These are phyloP conservation scores for Sporothrix luriei DNA, from an alignment of 2,329 filamentous ascomycete species.

Conservation along the genomic window DNA sequence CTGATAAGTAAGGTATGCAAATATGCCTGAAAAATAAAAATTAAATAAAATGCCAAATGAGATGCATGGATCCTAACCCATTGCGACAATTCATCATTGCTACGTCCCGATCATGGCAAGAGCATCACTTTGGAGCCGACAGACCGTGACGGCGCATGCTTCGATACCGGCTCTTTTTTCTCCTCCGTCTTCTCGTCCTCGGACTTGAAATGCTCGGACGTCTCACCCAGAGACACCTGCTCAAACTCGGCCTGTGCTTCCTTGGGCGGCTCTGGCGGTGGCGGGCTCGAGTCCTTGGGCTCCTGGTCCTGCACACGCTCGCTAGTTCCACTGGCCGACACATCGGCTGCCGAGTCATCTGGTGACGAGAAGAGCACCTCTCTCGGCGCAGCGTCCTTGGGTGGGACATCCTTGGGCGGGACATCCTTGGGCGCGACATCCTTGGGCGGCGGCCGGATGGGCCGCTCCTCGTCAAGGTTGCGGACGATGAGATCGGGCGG, in stretches of 20 bases:
- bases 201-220: background rate
- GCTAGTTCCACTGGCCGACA: background rate
- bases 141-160: slow-evolving; percentile 12
- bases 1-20: slow-evolving; percentile 1
- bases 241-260: background rate
- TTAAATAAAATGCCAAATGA: no score
- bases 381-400: background rate
- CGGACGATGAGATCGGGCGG: slow-evolving; percentile 32
- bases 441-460: slow-evolving; percentile 3
- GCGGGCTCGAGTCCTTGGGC: background rate
- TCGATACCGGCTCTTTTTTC: background rate
- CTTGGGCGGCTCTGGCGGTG: background rate
- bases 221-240: slow-evolving; percentile 1
- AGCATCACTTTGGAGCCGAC: slow-evolving; percentile 33
- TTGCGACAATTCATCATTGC: background rate
- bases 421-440: background rate
- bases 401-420: background rate
- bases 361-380: slow-evolving; percentile 16
- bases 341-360: background rate
- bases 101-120: slow-evolving; percentile 22
- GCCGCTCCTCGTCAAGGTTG: slow-evolving; percentile 34
- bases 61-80: no score
- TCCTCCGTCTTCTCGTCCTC: background rate
- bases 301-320: background rate
- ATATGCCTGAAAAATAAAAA: slow-evolving; percentile 7